These are phyloP conservation scores for Camellia granthamiana DNA, from an alignment of 148 eudicot genomes.

Conservation along the genomic window DNA sequence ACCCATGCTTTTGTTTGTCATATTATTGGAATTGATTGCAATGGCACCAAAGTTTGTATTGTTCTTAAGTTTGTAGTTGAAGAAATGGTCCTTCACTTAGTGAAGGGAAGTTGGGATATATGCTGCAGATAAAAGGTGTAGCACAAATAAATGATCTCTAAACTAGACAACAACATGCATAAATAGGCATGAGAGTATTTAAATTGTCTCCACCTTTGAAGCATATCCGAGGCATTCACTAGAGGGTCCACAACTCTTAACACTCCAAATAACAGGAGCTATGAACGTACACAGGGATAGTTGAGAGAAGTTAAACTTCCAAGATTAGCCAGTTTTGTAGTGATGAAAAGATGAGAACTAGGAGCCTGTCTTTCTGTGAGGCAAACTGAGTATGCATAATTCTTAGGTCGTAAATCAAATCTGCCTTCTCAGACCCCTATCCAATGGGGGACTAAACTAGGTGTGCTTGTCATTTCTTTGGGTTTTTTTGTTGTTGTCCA, in stretches of 20 bases:
- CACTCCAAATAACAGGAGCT: not conserved
- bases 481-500: not conserved
- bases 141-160: too few species aligned
- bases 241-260: not conserved
- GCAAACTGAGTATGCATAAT: not conserved
- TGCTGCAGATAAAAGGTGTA: not conserved
- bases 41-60: not conserved
- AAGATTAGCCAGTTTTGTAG: not conserved
- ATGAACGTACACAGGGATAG: not conserved
- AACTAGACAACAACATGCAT: too few species aligned
- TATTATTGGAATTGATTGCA: not conserved
- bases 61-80: not conserved
- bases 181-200: not conserved
- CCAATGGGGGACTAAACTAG: too few species aligned
- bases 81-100: not conserved
- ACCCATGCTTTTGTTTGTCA: not conserved
- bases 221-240: too few species aligned
- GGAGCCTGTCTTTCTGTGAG: not conserved
- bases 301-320: not conserved
- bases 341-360: slow-evolving; percentile 3
- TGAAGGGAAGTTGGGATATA: slow-evolving; percentile 1
- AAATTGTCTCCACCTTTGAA: too few species aligned
- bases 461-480: not conserved
- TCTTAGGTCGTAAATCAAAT: not conserved
- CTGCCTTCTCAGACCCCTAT: too few species aligned